Base-by-base conservation (phyloP, 306 rosid species). In the Coriaria nepalensis region DNA sequence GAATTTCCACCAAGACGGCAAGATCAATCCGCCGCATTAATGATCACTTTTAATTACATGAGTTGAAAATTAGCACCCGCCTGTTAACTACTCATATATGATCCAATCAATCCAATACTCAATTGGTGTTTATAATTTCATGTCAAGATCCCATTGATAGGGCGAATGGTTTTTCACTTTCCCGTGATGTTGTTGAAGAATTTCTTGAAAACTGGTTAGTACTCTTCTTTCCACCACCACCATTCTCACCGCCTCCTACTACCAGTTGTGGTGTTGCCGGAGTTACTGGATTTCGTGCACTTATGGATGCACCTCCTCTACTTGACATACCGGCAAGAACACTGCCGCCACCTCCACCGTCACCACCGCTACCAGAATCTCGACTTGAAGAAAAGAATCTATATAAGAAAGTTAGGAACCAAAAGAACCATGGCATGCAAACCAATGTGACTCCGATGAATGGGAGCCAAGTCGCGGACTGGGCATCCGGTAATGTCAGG, bases 361-460 rank as follows among this genome's bases (percentile, higher is more conserved):
- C 37, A 2, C 43, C 47, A 0, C 61, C 41, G 33, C 54, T 50
- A 45, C 95, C 65, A 50, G 8, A 62, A 57, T 82, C 82, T 12
- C 29, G 73, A 34, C 61, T 43, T 53, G 93, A 64, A 7, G 86
- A 73, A 41, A 80, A 7, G 34, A 80, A 6, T 57, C 94, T 66
- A 36, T 87, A 83, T 10, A 80, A 4, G 70, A 67, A 78, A 0
- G 96, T 87, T 29, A 78, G 35, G 8, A 73, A 5, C 94, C 96
- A 87, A 52, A 83, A 87, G 33, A 72, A 50, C 94, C 96, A 87
- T n/a, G 96, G 96, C 47, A 87, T 66, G 43, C 85, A 71, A 49
- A 87, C 78, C 65, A 87, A 58, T 0, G 72, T 6, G 13, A 80
- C 76, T 20, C 96, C 96, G 0, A 35, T 56, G 7, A 51, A 6